A percentile compares a stretch with the other conserved stretches of the same genome.
These are phyloP conservation scores for Nowakowskiella sp. DNA, from an alignment of 192 early-diverging fungal species.

Conservation along the genomic window DNA sequence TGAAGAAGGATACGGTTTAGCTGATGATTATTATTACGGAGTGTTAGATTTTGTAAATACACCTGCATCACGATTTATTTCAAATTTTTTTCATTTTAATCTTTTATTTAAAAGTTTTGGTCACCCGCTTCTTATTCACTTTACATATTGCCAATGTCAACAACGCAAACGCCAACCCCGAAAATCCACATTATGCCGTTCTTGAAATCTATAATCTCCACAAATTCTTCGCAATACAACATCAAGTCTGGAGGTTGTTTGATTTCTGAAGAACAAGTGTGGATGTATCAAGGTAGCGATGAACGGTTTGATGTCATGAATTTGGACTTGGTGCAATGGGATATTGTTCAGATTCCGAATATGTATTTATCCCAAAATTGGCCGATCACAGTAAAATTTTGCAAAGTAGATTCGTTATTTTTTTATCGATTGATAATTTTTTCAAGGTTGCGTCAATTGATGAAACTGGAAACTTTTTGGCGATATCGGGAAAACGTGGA, in stretches of 20 bases:
- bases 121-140: too few relatives aligned
- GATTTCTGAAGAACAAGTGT: slow-evolving; percentile 56
- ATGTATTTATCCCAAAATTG: slow-evolving; percentile 73
- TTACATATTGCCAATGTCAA: too few relatives aligned
- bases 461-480: slow-evolving; percentile 62
- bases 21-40: too few relatives aligned
- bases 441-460: slow-evolving; percentile 60
- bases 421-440: not conserved
- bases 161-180: too few relatives aligned
- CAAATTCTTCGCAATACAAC: slow-evolving; percentile 9
- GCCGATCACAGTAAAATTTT: slow-evolving; percentile 61
- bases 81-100: too few relatives aligned
- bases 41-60: too few relatives aligned
- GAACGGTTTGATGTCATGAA: slow-evolving; percentile 57
- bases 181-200: too few relatives aligned
- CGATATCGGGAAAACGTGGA: slow-evolving; percentile 78
- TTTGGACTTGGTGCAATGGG: slow-evolving; percentile 65
- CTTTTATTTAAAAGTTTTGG: too few relatives aligned
- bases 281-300: slow-evolving; percentile 59
- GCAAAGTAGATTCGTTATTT: not conserved
- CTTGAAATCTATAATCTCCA: slow-evolving; percentile 17
- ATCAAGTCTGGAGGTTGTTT: slow-evolving; percentile 34
- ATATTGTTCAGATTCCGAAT: slow-evolving; percentile 58
- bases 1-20: too few relatives aligned
- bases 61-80: too few relatives aligned